phyloP scores from a whole-genome alignment of 2,329 filamentous ascomycete genomes.

The Mariannaea elegans region DNA sequence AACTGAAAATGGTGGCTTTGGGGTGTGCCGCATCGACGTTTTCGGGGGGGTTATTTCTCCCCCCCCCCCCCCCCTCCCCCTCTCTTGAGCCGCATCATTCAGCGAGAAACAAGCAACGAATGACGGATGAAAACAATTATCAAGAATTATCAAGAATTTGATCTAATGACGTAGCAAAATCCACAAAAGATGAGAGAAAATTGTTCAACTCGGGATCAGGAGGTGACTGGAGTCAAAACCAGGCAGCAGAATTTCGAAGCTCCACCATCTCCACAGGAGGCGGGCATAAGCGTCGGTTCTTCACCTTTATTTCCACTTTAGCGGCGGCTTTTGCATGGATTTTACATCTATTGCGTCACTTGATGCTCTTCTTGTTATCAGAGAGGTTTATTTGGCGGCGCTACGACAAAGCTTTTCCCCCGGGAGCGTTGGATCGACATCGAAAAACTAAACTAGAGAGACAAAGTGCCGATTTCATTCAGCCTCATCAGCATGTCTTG shows the following conservation, averaged over 20 bases:
- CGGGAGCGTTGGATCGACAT: background rate
- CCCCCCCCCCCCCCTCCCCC: too few relatives aligned
- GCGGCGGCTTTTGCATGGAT: background rate
- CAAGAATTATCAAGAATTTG: background rate
- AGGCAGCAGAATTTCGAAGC: conserved; percentile 24
- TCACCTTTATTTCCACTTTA: conserved; percentile 20
- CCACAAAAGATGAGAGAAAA: background rate
- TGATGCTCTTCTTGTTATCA: background rate
- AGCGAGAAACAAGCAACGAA: background rate
- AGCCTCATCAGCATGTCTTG: conserved; percentile 14
- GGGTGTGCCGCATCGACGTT: too few relatives aligned
- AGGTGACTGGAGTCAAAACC: conserved; percentile 1
- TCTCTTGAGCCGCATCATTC: too few relatives aligned
- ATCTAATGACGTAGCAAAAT: conserved; percentile 2
- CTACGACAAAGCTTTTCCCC: background rate
- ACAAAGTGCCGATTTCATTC: background rate
- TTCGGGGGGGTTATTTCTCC: too few relatives aligned
- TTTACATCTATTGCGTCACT: conserved; percentile 9
- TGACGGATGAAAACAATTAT: background rate
- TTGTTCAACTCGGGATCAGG: background rate
- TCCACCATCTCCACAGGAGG: conserved; percentile 15
- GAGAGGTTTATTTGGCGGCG: background rate
- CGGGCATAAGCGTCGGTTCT: conserved; percentile 15
- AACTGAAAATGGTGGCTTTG: too few relatives aligned
- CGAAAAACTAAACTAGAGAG: too few relatives aligned